Percentiles rank a stretch among this genome's conserved stretches.
These are phyloP conservation scores for Cyamopsis tetragonoloba DNA, from an alignment of 306 rosid genomes.

Conservation along the genomic window DNA sequence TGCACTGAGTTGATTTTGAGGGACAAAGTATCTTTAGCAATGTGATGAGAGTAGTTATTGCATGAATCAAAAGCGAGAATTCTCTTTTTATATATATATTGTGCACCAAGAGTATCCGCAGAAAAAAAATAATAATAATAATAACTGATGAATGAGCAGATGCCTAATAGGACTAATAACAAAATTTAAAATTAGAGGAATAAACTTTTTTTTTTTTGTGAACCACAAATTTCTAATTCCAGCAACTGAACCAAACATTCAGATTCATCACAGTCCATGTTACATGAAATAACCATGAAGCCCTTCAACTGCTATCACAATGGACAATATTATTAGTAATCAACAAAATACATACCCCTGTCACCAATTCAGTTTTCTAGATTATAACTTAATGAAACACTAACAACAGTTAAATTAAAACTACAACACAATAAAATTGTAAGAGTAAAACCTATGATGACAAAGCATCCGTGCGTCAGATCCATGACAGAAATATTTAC, in stretches of 20 bases:
- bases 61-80: too few species aligned
- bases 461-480: background rate
- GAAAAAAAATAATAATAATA: too few species aligned
- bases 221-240: background rate
- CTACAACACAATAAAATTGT: conserved; percentile 10
- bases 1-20: too few species aligned
- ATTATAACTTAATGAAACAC: conserved; percentile 16
- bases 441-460: conserved; percentile 18
- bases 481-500: conserved; percentile 11
- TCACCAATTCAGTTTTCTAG: conserved; percentile 29
- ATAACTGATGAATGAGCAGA: background rate
- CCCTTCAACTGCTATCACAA: conserved; percentile 1
- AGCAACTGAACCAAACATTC: background rate
- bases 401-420: conserved; percentile 17
- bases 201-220: background rate
- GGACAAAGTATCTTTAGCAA: too few species aligned
- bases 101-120: too few species aligned
- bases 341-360: conserved; percentile 25
- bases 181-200: background rate
- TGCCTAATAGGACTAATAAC: background rate
- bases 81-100: too few species aligned
- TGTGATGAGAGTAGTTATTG: too few species aligned
- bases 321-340: conserved; percentile 27
- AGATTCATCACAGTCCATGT: background rate
- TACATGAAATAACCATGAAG: background rate